Conservation (phyloP, 2,329 filamentous ascomycete species). For the Rosellinia necatrix region DNA sequence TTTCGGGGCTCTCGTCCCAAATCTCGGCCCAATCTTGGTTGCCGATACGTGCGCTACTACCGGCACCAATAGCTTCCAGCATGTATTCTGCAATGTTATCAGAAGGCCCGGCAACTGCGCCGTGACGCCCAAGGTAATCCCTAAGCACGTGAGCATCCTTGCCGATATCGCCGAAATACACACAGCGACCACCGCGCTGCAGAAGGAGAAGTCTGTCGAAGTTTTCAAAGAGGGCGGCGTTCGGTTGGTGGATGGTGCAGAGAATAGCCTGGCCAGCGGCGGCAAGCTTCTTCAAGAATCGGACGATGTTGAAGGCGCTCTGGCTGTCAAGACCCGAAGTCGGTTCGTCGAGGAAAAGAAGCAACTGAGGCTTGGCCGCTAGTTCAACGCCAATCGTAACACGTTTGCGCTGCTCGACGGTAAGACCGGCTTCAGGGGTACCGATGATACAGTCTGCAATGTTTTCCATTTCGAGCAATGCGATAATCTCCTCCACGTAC, state of each 20-base stretch:
- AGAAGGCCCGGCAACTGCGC: constrained; percentile 60
- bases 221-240: constrained; percentile 82
- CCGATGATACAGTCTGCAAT: constrained; percentile 65
- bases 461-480: constrained; percentile 61
- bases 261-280: constrained; percentile 85
- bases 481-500: constrained; percentile 66
- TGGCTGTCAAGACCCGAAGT: constrained; percentile 76
- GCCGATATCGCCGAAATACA: constrained; percentile 87
- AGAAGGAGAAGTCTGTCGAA: constrained; percentile 83
- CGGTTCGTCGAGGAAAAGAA: constrained; percentile 80
- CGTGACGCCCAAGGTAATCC: constrained; percentile 62
- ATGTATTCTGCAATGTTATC: constrained; percentile 77
- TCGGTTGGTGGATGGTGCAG: constrained; percentile 91
- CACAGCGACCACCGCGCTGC: constrained; percentile 76
- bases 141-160: constrained; percentile 74
- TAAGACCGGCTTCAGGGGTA: constrained; percentile 69
- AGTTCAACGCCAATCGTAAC: constrained; percentile 93
- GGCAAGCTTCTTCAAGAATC: constrained; percentile 77
- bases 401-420: constrained; percentile 69
- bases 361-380: constrained; percentile 77
- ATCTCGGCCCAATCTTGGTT: constrained; percentile 79
- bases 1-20: constrained; percentile 75
- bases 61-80: constrained; percentile 82
- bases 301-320: constrained; percentile 76
- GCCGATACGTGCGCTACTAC: constrained; percentile 72